Evolutionary conservation across 176 grass and related monocot genomes (phyloP).

Genomic region (Eragrostis curvula): DNA sequence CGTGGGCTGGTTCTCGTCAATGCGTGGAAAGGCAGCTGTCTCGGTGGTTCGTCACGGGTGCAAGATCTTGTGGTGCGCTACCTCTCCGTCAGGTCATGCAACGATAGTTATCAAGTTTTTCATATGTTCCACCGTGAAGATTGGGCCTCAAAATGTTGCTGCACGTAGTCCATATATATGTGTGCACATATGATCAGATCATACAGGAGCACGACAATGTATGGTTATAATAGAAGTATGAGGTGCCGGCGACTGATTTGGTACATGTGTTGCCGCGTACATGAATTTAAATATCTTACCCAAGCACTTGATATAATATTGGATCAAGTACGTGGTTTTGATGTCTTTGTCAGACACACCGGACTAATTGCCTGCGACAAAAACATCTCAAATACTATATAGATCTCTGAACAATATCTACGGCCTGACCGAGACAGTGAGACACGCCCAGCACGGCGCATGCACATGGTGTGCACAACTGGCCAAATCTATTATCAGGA

Average conservation of each 20-base stretch:
- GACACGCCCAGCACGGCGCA: neutral
- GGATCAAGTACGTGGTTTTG: neutral
- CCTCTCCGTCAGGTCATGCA: too few relatives aligned
- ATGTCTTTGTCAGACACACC: neutral
- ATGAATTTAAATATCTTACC: neutral
- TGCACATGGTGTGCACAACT: constrained; percentile 9
- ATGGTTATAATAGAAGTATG: neutral
- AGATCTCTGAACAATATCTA: too few relatives aligned
- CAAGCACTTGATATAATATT: neutral
- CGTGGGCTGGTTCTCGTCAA: too few relatives aligned
- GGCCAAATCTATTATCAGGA: constrained; percentile 21
- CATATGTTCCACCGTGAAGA: too few relatives aligned
- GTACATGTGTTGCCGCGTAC: neutral
- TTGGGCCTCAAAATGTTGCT: too few relatives aligned
- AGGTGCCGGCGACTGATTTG: neutral
- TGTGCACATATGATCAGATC: too few relatives aligned
- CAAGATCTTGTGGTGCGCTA: too few relatives aligned
- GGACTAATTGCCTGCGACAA: neutral
- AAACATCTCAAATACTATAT: too few relatives aligned
- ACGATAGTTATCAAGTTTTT: too few relatives aligned
- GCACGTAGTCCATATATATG: too few relatives aligned
- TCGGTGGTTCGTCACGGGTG: too few relatives aligned
- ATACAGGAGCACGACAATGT: neutral
- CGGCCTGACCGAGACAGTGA: neutral
- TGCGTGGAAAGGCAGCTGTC: too few relatives aligned